phyloP scores from a whole-genome alignment of 164 flowering plant species.

The Nymphaea colorata region DNA sequence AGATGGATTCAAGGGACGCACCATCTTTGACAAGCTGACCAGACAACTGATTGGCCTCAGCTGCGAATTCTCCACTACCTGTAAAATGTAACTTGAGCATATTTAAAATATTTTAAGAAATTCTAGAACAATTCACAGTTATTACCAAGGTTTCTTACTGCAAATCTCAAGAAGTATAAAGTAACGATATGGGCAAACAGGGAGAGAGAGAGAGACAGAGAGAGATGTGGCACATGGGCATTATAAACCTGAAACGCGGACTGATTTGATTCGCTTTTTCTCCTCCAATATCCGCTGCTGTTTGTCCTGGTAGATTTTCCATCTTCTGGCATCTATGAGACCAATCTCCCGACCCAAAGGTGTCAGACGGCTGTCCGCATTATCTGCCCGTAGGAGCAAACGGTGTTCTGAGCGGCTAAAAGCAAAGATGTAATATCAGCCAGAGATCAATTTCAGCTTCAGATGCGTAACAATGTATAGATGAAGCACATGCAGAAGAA shows the following conservation, averaged over 20 bases:
- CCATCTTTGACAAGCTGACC: constrained; percentile 69
- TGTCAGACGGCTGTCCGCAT: constrained; percentile 96
- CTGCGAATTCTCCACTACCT: constrained; percentile 65
- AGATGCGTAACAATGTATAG: no score
- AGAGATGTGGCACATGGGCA: not conserved
- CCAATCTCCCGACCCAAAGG: constrained; percentile 92
- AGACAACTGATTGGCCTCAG: constrained; percentile 57
- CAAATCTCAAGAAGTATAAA: no score
- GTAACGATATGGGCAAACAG: not conserved
- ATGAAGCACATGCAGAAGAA: no score
- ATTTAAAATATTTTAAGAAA: no score
- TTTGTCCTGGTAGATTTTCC: constrained; percentile 79
- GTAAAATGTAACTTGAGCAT: not conserved
- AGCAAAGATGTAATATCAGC: not conserved
- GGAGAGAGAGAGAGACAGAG: not conserved
- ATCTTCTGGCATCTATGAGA: constrained; percentile 80
- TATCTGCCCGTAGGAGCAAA: constrained; percentile 82
- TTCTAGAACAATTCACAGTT: no score
- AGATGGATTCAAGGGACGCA: constrained; percentile 65
- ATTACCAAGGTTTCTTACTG: no score
- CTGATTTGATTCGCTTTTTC: constrained; percentile 57
- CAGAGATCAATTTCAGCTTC: no score
- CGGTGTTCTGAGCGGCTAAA: constrained; percentile 91
- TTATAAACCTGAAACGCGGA: constrained; percentile 64
- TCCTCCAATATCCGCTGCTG: constrained; percentile 67